Conservation (phyloP, 352 stramenopile species). For the Pythium brassicae region DNA sequence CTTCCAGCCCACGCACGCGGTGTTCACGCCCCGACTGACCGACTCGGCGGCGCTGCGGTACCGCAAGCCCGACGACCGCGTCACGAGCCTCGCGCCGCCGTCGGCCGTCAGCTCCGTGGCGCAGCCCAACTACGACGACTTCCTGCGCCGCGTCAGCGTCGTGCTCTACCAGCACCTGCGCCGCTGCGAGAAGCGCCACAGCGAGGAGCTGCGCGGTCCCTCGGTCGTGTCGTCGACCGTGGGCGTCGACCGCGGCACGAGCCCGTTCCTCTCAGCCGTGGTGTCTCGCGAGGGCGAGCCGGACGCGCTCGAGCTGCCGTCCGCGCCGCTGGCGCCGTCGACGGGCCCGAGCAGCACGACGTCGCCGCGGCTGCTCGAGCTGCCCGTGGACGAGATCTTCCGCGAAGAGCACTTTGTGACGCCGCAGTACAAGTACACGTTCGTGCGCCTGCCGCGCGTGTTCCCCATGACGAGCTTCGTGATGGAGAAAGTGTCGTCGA, state of each 20-base stretch:
- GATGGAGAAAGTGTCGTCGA: slow-evolving; percentile 82
- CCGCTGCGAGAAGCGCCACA: slow-evolving; percentile 77
- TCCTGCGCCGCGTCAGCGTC: slow-evolving; percentile 81
- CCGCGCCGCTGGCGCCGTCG: neutral
- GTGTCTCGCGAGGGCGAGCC: slow-evolving; percentile 9
- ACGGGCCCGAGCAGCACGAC: slow-evolving; percentile 37
- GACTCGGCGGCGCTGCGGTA: slow-evolving; percentile 70
- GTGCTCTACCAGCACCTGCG: slow-evolving; percentile 89
- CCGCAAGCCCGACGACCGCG: slow-evolving; percentile 72
- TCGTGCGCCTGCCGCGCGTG: slow-evolving; percentile 65
- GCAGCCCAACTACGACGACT: slow-evolving; percentile 90
- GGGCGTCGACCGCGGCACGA: slow-evolving; percentile 9
- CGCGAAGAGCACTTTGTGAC: slow-evolving; percentile 87
- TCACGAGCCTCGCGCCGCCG: slow-evolving; percentile 64
- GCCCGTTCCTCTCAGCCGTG: slow-evolving; percentile 8
- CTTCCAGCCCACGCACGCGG: slow-evolving; percentile 84
- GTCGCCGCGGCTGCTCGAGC: slow-evolving; percentile 58
- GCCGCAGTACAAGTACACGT: slow-evolving; percentile 87
- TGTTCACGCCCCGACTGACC: slow-evolving; percentile 76
- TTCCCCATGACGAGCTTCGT: slow-evolving; percentile 74
- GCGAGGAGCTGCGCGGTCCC: slow-evolving; percentile 48
- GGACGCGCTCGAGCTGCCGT: slow-evolving; percentile 8
- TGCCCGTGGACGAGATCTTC: slow-evolving; percentile 81
- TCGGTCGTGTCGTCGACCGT: neutral
- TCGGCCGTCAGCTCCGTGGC: slow-evolving; percentile 75